A percentile compares a stretch with the other conserved stretches of the same genome.
These are phyloP conservation scores for Aspergillus sp. DNA, from an alignment of 2,329 filamentous ascomycete species.

Conservation along the genomic window DNA sequence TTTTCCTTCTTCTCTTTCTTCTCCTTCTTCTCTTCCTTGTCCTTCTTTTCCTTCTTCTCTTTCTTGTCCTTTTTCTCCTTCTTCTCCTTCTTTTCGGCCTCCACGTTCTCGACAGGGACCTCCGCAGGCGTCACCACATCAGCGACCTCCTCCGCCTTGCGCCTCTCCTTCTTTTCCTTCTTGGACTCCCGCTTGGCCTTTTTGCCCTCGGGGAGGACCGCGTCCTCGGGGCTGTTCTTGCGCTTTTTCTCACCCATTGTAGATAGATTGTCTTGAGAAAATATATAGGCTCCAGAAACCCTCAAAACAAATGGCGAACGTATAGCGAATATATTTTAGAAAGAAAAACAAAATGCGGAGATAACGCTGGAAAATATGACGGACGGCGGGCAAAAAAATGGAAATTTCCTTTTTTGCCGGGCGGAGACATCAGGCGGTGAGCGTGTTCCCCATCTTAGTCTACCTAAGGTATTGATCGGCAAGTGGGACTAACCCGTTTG, in stretches of 20 bases:
- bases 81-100: conserved; percentile 26
- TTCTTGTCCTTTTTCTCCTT: conserved; percentile 29
- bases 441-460: not conserved
- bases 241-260: conserved; percentile 39
- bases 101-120: conserved; percentile 19
- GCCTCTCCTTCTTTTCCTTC: conserved; percentile 22
- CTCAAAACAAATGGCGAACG: not conserved
- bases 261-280: not conserved
- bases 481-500: too few species aligned
- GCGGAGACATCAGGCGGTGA: conserved; percentile 22
- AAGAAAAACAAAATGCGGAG: conserved; percentile 3
- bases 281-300: not conserved
- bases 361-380: not conserved
- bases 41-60: conserved; percentile 15
- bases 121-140: conserved; percentile 7
- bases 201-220: conserved; percentile 28
- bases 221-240: conserved; percentile 30
- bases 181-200: conserved; percentile 32
- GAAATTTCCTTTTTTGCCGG: conserved; percentile 32
- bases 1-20: conserved; percentile 30
- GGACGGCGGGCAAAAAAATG: conserved; percentile 17
- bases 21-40: conserved; percentile 26
- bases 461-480: too few species aligned
- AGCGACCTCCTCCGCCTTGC: conserved; percentile 12
- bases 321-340: not conserved